Conservation (phyloP, 2,329 filamentous ascomycete genomes). For the Scedosporium boydii region DNA sequence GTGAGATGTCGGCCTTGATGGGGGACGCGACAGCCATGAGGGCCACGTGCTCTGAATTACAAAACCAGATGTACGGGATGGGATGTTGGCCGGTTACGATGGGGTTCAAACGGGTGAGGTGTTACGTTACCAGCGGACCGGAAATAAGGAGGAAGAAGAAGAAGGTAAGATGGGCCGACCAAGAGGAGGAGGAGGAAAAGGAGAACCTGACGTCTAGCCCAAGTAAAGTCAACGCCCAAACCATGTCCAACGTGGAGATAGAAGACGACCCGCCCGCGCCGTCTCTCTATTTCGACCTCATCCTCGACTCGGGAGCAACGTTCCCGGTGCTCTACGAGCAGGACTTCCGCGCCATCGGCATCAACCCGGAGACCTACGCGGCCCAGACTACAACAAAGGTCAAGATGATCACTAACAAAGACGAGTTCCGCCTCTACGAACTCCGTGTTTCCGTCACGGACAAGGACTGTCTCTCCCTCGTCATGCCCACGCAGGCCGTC, state of each 20-base stretch:
- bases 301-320: conserved; percentile 34
- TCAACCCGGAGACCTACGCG: conserved; percentile 23
- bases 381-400: conserved; percentile 21
- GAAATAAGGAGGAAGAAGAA: neutral
- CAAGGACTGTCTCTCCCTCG: conserved; percentile 18
- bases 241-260: neutral
- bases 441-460: conserved; percentile 21
- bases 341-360: conserved; percentile 25
- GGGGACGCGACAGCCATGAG: conserved; percentile 17
- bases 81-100: conserved; percentile 19
- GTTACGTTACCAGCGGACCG: neutral
- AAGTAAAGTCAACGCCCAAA: too few species aligned
- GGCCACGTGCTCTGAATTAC: conserved; percentile 17
- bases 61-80: conserved; percentile 17
- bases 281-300: conserved; percentile 20
- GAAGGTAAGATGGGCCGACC: neutral
- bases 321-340: conserved; percentile 24
- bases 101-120: conserved; percentile 16
- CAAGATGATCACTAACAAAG: conserved; percentile 12
- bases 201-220: neutral
- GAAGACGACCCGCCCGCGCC: conserved; percentile 14
- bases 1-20: conserved; percentile 9
- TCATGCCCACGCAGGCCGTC: conserved; percentile 11
- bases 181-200: neutral
- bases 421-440: conserved; percentile 21